These are phyloP conservation scores for Trichophaea hybrida DNA, from an alignment of 2,329 filamentous ascomycete genomes.

Conservation along the genomic window DNA sequence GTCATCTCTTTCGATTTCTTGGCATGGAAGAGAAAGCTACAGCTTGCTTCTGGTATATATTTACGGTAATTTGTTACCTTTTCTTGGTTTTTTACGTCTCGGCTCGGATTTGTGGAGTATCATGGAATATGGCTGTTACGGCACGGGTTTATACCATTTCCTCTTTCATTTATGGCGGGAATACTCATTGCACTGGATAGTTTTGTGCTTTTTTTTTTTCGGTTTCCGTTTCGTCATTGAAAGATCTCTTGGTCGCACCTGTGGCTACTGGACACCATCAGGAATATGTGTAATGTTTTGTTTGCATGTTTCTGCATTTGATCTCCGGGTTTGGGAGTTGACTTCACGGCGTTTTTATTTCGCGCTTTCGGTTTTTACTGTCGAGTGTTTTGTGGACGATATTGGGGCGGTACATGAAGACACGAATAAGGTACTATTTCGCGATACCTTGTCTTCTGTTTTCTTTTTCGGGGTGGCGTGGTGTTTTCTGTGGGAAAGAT, in stretches of 20 bases:
- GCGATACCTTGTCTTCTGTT: background rate
- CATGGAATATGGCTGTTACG: background rate
- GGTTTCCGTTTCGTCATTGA: conserved; percentile 4
- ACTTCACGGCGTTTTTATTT: background rate
- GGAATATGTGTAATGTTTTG: conserved; percentile 18
- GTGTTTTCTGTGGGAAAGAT: background rate
- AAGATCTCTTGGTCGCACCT: background rate
- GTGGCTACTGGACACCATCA: conserved; percentile 2
- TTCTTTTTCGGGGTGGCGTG: background rate
- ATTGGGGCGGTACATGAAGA: too few species aligned
- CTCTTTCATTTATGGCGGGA: conserved; percentile 5
- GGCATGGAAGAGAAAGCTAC: background rate
- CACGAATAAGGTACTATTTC: too few species aligned
- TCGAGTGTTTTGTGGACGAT: background rate
- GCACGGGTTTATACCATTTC: background rate
- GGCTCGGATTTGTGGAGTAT: background rate
- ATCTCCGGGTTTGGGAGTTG: background rate
- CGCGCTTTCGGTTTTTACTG: background rate
- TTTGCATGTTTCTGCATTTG: conserved; percentile 13
- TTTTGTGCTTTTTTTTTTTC: background rate
- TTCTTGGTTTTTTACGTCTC: background rate
- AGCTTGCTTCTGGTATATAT: conserved; percentile 3
- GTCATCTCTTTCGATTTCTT: conserved; percentile 7
- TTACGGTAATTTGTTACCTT: conserved; percentile 1
- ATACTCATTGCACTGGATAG: conserved; percentile 1